Conservation (phyloP, 2,329 filamentous ascomycete genomes). For the Tolypocladium nubicola region DNA sequence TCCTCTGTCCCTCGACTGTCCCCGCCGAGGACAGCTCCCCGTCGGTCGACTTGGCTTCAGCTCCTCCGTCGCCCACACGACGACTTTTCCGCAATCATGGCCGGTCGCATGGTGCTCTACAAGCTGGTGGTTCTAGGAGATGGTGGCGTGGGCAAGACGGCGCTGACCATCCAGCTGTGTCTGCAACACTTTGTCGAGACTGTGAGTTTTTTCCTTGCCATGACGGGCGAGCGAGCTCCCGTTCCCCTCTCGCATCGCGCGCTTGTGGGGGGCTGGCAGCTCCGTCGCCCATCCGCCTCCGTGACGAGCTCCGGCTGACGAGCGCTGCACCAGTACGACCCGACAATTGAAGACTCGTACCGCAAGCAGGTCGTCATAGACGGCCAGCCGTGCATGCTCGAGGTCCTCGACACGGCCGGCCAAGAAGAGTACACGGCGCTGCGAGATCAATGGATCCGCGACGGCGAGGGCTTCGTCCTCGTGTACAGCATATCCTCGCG, state of each 20-base stretch:
- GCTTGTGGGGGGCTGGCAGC: neutral
- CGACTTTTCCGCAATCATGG: conserved; percentile 44
- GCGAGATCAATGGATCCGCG: conserved; percentile 95
- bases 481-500: conserved; percentile 98
- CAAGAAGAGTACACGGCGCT: conserved; percentile 98
- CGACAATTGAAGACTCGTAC: conserved; percentile 81
- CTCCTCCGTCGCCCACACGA: conserved; percentile 1
- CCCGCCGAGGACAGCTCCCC: neutral
- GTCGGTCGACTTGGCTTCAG: neutral
- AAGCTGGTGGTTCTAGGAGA: conserved; percentile 93
- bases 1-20: neutral
- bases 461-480: conserved; percentile 93
- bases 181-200: conserved; percentile 98
- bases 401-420: conserved; percentile 92
- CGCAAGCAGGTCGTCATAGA: conserved; percentile 90
- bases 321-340: conserved; percentile 53
- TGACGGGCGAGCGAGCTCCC: neutral
- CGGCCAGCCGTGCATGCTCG: conserved; percentile 89
- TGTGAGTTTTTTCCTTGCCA: conserved; percentile 32
- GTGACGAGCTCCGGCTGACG: neutral
- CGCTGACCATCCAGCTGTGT: conserved; percentile 91
- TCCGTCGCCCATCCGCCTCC: neutral
- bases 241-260: neutral
- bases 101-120: conserved; percentile 90
- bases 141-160: conserved; percentile 89